Conservation (phyloP, 148 eudicot species). For the Cornus controversa region DNA sequence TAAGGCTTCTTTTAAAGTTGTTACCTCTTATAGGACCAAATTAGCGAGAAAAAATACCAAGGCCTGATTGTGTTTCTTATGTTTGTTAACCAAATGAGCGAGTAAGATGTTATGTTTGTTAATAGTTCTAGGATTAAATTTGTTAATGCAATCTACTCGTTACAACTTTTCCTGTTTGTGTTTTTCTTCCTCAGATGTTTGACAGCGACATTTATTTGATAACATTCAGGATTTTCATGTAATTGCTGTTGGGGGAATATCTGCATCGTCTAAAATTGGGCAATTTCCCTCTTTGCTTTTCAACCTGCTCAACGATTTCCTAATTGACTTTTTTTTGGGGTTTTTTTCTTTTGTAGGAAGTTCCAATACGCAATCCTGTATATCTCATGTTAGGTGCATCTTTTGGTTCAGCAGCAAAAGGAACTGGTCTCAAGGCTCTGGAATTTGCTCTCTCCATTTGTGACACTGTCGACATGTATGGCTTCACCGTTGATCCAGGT, state of each 20-base stretch:
- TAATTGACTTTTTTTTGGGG: neutral
- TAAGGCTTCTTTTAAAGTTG: neutral
- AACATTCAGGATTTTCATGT: neutral
- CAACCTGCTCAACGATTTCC: neutral
- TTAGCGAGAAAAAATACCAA: no score
- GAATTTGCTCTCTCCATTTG: conserved; percentile 97
- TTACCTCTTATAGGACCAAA: neutral
- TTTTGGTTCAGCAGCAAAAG: conserved; percentile 99
- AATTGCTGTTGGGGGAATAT: neutral
- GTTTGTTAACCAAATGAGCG: neutral
- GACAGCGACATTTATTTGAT: neutral
- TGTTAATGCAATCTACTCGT: no score
- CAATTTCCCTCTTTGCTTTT: conserved; percentile 4
- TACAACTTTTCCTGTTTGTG: neutral
- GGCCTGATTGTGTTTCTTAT: no score
- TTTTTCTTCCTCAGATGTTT: neutral
- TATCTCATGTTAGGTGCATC: conserved; percentile 97
- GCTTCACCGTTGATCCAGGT: conserved; percentile 99
- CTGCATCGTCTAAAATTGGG: neutral
- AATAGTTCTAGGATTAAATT: neutral
- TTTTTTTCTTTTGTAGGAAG: conserved; percentile 55
- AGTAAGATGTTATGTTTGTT: neutral
- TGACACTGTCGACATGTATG: conserved; percentile 93
- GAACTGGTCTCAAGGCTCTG: conserved; percentile 98
- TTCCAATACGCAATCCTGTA: conserved; percentile 87